Conservation (phyloP, 2,329 filamentous ascomycete species). For the Phaeoacremonium minimum region DNA sequence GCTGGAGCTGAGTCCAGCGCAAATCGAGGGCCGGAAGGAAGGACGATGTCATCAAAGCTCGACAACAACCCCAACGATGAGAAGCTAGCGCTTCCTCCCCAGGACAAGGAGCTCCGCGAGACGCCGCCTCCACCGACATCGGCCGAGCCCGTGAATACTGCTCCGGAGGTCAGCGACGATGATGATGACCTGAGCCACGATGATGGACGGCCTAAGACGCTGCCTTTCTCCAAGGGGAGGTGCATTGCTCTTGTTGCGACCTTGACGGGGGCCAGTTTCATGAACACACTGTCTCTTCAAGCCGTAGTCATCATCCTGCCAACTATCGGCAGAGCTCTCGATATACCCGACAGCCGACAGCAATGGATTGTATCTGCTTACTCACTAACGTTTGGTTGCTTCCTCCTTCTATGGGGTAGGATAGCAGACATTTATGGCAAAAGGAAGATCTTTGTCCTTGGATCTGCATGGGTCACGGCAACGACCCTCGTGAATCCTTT, state of each 20-base stretch:
- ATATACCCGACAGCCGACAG: slow-evolving; percentile 52
- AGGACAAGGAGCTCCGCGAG: neutral
- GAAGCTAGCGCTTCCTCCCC: no score
- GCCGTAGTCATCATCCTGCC: slow-evolving; percentile 59
- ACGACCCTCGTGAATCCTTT: slow-evolving; percentile 60
- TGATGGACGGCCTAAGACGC: neutral
- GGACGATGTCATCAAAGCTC: no score
- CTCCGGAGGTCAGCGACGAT: neutral
- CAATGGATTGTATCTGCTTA: slow-evolving; percentile 68
- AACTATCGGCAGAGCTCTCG: slow-evolving; percentile 51
- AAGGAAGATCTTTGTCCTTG: slow-evolving; percentile 59
- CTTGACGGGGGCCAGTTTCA: slow-evolving; percentile 49
- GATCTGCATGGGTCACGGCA: slow-evolving; percentile 58
- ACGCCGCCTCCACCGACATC: neutral
- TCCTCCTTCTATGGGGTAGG: slow-evolving; percentile 63
- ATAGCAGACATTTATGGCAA: slow-evolving; percentile 66
- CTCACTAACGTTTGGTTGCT: slow-evolving; percentile 62
- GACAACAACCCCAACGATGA: no score
- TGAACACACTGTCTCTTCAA: slow-evolving; percentile 55
- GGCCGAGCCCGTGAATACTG: neutral
- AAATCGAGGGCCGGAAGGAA: no score
- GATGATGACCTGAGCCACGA: neutral
- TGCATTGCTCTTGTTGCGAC: slow-evolving; percentile 52
- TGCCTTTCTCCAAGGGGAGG: slow-evolving; percentile 42
- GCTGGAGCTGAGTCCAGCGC: no score